phyloP scores from a whole-genome alignment of 2,329 filamentous ascomycete species.

The Ophidiomyces ophidiicola region DNA sequence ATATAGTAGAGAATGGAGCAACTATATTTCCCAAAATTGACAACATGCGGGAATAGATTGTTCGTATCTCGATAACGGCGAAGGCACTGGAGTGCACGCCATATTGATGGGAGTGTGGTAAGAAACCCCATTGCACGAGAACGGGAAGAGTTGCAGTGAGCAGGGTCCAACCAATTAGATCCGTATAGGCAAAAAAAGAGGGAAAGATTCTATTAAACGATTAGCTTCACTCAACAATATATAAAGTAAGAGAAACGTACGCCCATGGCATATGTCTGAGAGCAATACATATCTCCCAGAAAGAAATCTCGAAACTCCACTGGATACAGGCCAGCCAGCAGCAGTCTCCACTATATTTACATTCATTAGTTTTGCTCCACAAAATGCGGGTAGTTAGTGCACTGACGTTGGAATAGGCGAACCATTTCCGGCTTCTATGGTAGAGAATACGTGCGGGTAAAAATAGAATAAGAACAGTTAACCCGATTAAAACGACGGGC shows the following conservation, averaged over 20 bases:
- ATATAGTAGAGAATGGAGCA: slow-evolving; percentile 73
- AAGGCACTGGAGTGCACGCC: slow-evolving; percentile 82
- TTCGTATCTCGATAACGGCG: slow-evolving; percentile 77
- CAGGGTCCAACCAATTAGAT: slow-evolving; percentile 59
- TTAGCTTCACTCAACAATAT: slow-evolving; percentile 17
- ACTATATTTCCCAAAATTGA: slow-evolving; percentile 83
- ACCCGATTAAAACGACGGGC: slow-evolving; percentile 62
- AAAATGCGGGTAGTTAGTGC: not conserved
- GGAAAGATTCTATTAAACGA: slow-evolving; percentile 57
- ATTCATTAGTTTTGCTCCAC: slow-evolving; percentile 22
- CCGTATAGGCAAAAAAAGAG: slow-evolving; percentile 91
- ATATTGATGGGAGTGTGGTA: slow-evolving; percentile 67
- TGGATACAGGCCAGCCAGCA: slow-evolving; percentile 75
- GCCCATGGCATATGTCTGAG: slow-evolving; percentile 76
- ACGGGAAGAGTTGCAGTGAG: slow-evolving; percentile 71
- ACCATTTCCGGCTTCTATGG: slow-evolving; percentile 68
- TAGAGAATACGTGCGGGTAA: slow-evolving; percentile 64
- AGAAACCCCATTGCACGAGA: slow-evolving; percentile 81
- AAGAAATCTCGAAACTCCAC: slow-evolving; percentile 98
- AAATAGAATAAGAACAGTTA: slow-evolving; percentile 58
- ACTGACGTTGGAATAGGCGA: slow-evolving; percentile 74
- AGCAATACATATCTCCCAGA: slow-evolving; percentile 94
- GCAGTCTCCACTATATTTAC: slow-evolving; percentile 62
- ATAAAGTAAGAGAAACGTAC: slow-evolving; percentile 42
- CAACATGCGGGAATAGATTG: slow-evolving; percentile 81